Conservation (phyloP, 768 basidiomycete species). For the Boletus subcaerulescens region DNA sequence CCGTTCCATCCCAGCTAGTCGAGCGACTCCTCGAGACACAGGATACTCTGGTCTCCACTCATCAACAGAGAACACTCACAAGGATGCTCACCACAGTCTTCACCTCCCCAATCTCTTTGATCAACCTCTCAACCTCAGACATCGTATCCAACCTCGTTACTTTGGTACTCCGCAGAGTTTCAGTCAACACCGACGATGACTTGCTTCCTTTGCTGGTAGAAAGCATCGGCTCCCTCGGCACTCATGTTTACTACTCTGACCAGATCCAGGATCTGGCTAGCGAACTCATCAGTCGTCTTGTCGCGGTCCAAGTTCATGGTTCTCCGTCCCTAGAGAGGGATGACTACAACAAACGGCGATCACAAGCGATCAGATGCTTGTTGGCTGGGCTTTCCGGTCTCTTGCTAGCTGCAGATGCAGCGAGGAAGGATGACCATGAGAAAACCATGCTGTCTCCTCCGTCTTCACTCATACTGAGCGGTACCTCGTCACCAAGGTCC, state of each 20-base stretch:
- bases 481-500: conserved; percentile 20
- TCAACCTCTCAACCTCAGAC: conserved; percentile 90
- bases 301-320: conserved; percentile 66
- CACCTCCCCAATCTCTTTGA: conserved; percentile 74
- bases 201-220: conserved; percentile 67
- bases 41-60: conserved; percentile 45
- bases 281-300: conserved; percentile 75
- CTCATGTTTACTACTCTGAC: conserved; percentile 93
- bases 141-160: conserved; percentile 76
- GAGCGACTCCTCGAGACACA: conserved; percentile 68
- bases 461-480: conserved; percentile 27
- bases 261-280: conserved; percentile 91
- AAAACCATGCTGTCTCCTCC: conserved; percentile 17
- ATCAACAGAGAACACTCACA: conserved; percentile 59
- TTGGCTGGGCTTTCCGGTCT: conserved; percentile 69
- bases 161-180: conserved; percentile 67
- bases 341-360: conserved; percentile 43
- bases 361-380: conserved; percentile 67
- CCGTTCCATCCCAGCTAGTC: conserved; percentile 80
- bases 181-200: conserved; percentile 57
- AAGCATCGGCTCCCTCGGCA: conserved; percentile 80
- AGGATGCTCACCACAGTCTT: conserved; percentile 84
- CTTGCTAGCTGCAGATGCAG: conserved; percentile 55
- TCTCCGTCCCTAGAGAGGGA: conserved; percentile 40
- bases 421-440: conserved; percentile 24